Conservation (phyloP, 2,329 filamentous ascomycete species). For the Epichloe uncinata region DNA sequence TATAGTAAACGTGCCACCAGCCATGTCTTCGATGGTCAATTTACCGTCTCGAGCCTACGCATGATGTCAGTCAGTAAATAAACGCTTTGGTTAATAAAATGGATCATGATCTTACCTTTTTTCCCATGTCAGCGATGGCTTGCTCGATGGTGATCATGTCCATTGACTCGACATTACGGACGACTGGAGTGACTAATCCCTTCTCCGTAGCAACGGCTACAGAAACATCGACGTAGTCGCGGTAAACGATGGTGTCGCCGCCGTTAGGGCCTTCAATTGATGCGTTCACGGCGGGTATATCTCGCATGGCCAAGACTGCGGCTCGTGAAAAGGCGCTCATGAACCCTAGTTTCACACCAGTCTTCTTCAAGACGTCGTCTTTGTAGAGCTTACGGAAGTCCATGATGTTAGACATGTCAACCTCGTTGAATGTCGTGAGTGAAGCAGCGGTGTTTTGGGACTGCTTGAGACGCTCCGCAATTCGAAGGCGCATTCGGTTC, state of each 20-base stretch:
- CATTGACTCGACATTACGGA: slow-evolving; percentile 82
- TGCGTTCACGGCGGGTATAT: slow-evolving; percentile 88
- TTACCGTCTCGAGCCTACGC: slow-evolving; percentile 79
- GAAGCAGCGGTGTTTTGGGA: slow-evolving; percentile 97
- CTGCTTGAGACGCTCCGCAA: slow-evolving; percentile 95
- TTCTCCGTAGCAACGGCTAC: slow-evolving; percentile 96
- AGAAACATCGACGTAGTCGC: slow-evolving; percentile 95
- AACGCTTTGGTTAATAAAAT: neutral
- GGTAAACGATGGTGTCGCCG: slow-evolving; percentile 95
- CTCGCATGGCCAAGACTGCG: slow-evolving; percentile 81
- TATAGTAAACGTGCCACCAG: slow-evolving; percentile 94
- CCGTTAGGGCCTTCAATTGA: slow-evolving; percentile 93
- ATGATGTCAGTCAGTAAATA: neutral
- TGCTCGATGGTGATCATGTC: slow-evolving; percentile 83
- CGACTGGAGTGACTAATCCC: slow-evolving; percentile 90
- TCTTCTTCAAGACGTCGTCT: slow-evolving; percentile 90
- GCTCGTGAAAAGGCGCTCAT: slow-evolving; percentile 96
- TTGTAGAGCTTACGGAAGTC: slow-evolving; percentile 97
- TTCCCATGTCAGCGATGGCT: slow-evolving; percentile 82
- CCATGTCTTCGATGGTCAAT: slow-evolving; percentile 98
- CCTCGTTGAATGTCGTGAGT: slow-evolving; percentile 96
- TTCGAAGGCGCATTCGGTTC: slow-evolving; percentile 98
- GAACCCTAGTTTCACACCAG: slow-evolving; percentile 95
- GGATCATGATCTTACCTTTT: slow-evolving; percentile 49
- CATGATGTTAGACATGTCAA: slow-evolving; percentile 97